These are phyloP conservation scores for Chytriomyces hyalinus DNA, from an alignment of 192 early-diverging fungal genomes.

Conservation along the genomic window DNA sequence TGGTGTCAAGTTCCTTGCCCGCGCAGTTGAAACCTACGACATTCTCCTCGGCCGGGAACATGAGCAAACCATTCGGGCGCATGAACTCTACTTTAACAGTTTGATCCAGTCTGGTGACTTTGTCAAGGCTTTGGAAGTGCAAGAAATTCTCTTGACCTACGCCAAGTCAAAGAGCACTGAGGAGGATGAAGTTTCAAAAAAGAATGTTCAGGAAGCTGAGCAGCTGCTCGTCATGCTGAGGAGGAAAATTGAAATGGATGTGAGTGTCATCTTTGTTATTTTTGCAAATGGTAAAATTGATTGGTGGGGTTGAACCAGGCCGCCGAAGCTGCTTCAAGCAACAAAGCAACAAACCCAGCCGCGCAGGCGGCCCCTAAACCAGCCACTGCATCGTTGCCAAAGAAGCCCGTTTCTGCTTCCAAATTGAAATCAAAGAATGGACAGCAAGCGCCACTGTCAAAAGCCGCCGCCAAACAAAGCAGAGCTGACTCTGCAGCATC, in stretches of 20 bases:
- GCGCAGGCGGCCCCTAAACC: neutral
- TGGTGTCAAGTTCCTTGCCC: slow-evolving; percentile 72
- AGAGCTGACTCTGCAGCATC: slow-evolving; percentile 26
- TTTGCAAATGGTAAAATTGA: no score
- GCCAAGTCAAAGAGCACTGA: slow-evolving; percentile 67
- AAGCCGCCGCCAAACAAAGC: neutral
- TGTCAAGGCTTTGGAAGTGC: slow-evolving; percentile 72
- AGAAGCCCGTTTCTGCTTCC: neutral
- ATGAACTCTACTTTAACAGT: slow-evolving; percentile 81
- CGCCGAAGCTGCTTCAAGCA: neutral
- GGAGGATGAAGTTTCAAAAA: slow-evolving; percentile 54
- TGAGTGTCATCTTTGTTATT: no score
- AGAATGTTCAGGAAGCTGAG: slow-evolving; percentile 60
- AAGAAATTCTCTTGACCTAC: slow-evolving; percentile 70
- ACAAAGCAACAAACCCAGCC: neutral
- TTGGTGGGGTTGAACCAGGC: neutral
- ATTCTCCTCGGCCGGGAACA: slow-evolving; percentile 71
- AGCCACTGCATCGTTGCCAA: neutral
- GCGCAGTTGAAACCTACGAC: slow-evolving; percentile 71
- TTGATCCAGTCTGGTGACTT: slow-evolving; percentile 72
- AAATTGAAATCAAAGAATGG: neutral
- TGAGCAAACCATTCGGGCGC: slow-evolving; percentile 65
- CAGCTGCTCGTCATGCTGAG: slow-evolving; percentile 22
- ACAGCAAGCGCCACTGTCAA: no score
- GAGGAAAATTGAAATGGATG: slow-evolving; percentile 26